Evolutionary conservation across 345 rosid species (phyloP), one percentile per base, ranked within the genome.

Genomic region (Moricandia moricandioides): DNA sequence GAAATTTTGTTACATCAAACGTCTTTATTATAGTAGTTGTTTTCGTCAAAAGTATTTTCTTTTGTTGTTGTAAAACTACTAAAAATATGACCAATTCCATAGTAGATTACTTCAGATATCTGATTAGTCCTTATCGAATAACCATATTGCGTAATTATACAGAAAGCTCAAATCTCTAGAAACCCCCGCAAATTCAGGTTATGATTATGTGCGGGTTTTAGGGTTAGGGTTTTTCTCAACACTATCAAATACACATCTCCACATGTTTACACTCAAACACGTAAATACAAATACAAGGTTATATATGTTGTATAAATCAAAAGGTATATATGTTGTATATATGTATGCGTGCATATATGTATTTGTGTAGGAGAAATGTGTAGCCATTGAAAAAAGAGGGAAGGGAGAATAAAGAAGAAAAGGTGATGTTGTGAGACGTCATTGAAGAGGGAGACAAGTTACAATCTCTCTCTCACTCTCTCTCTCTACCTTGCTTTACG

Each of bases 391-490:
- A 43, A 55, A 49, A 69, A 55, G 8, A 33, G 16, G 39, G 31
- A 56, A 40, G 74, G 67, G 74, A 73, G 78, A 78, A 67, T 72
- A 78, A 72, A 72, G 81, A 30, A 67, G 74, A 54, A 78, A 78
- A 78, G 81, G 68, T 72, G 69, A 78, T 72, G 81, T 65, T 51
- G 72, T 47, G 73, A 78, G 81, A 78, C 81, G 81, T 66, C 77
- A 78, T 6, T 78, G 77, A 67, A 61, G 78, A 68, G 81, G 73
- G 70, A 78, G 78, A 72, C 74, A 78, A 73, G 73, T 70, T 54
- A 78, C 73, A 72, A 71, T 72, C 78, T 78, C 71, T 70, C 71
- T 39, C 78, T 78, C 71, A 64, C 71, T 39, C 81, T 31, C 67
- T 72, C 81, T 78, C 62, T 27, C 57, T 31, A 45, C 66, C 61